phyloP scores from a whole-genome alignment of 345 rosid genomes.

The Conringia planisiliqua region DNA sequence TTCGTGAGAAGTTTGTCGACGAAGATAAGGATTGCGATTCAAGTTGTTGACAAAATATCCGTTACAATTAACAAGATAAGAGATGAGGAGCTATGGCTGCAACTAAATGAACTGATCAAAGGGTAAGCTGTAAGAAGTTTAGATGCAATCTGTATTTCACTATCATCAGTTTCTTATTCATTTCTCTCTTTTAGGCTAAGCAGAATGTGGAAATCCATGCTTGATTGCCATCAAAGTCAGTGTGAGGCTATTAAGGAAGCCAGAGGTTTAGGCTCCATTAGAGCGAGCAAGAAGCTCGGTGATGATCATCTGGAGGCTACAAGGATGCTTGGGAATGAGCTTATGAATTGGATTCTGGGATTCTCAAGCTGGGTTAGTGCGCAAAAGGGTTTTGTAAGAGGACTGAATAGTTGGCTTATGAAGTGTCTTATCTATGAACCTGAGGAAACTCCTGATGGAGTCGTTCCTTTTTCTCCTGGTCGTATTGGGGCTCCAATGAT shows the following conservation, averaged over 20 bases:
- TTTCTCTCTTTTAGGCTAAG: constrained; percentile 52
- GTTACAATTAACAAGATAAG: constrained; percentile 80
- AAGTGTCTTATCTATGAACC: constrained; percentile 84
- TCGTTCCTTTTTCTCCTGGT: constrained; percentile 87
- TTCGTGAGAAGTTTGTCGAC: constrained; percentile 65
- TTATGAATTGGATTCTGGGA: constrained; percentile 65
- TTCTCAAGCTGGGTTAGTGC: constrained; percentile 79
- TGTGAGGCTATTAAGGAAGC: constrained; percentile 71
- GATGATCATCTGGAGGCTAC: constrained; percentile 68
- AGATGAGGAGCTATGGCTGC: constrained; percentile 98
- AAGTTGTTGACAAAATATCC: constrained; percentile 83
- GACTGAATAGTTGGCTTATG: constrained; percentile 78
- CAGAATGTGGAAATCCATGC: constrained; percentile 95
- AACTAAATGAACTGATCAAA: constrained; percentile 68
- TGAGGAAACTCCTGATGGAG: constrained; percentile 85
- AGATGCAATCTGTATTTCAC: background rate
- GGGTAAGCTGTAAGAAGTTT: constrained; percentile 49
- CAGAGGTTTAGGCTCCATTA: constrained; percentile 53
- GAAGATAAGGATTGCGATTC: constrained; percentile 84
- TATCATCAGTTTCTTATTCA: background rate
- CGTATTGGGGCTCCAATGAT: constrained; percentile 89
- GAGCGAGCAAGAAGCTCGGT: constrained; percentile 53
- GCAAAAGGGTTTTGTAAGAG: constrained; percentile 69
- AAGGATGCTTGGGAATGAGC: constrained; percentile 66
- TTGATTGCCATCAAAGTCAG: constrained; percentile 82